These are phyloP conservation scores for Agrocybe chaxingu DNA, from an alignment of 768 basidiomycete genomes.

Conservation along the genomic window DNA sequence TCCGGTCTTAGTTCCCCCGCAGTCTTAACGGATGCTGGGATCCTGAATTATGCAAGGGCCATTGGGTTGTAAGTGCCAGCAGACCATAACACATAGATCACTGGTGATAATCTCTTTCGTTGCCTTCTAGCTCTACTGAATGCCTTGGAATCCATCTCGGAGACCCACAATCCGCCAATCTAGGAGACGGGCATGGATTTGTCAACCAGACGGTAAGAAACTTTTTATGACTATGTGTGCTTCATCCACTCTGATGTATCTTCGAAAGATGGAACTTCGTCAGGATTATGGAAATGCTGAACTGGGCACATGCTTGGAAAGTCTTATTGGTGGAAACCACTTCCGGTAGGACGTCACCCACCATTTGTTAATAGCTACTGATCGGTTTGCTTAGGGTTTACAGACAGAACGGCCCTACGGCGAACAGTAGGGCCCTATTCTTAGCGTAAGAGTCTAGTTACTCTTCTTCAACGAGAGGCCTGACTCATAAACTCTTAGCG, in stretches of 20 bases:
- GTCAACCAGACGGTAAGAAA: constrained; percentile 44
- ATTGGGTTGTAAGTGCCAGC: constrained; percentile 54
- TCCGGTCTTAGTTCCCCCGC: constrained; percentile 57
- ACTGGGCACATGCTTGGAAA: constrained; percentile 73
- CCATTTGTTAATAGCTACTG: background rate
- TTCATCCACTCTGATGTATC: background rate
- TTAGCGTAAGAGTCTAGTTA: constrained; percentile 26
- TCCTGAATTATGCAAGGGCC: constrained; percentile 57
- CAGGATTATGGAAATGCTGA: constrained; percentile 68
- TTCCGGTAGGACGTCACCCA: constrained; percentile 49
- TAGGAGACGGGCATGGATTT: constrained; percentile 78
- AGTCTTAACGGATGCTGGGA: constrained; percentile 53
- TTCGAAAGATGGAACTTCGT: constrained; percentile 56
- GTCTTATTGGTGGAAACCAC: constrained; percentile 76
- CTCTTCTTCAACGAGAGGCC: background rate
- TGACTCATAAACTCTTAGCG: constrained; percentile 16
- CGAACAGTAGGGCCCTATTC: constrained; percentile 52
- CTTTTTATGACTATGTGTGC: constrained; percentile 8
- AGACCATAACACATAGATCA: constrained; percentile 19
- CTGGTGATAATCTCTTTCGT: constrained; percentile 10
- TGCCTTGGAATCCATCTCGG: constrained; percentile 75
- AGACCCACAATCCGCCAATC: constrained; percentile 61
- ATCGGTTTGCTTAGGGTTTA: constrained; percentile 35
- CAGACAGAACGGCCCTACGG: constrained; percentile 53
- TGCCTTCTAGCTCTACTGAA: constrained; percentile 37